Conservation (phyloP, 2,329 filamentous ascomycete genomes). For the Monilinia aucupariae region DNA sequence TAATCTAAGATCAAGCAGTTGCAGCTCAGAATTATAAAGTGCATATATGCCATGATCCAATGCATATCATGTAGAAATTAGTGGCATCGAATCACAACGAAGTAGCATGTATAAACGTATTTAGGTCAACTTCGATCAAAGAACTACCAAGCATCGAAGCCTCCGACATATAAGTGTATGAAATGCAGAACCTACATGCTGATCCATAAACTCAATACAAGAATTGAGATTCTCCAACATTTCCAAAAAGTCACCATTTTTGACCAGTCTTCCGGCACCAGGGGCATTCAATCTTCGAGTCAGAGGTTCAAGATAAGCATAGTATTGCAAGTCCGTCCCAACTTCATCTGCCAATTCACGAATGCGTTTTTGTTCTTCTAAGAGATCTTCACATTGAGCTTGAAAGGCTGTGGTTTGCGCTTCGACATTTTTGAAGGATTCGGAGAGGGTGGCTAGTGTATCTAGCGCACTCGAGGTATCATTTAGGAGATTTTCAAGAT, state of each 20-base stretch:
- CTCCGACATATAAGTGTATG: background rate
- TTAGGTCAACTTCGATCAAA: background rate
- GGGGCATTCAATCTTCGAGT: slow-evolving; percentile 88
- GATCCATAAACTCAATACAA: slow-evolving; percentile 88
- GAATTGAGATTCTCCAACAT: slow-evolving; percentile 84
- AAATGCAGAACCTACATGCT: slow-evolving; percentile 55
- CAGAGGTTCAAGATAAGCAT: slow-evolving; percentile 86
- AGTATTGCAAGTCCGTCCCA: slow-evolving; percentile 87
- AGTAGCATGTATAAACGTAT: background rate
- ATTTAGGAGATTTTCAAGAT: slow-evolving; percentile 71
- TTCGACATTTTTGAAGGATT: slow-evolving; percentile 83
- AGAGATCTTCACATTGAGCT: slow-evolving; percentile 80
- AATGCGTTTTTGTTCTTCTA: slow-evolving; percentile 75
- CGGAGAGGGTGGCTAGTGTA: slow-evolving; percentile 71
- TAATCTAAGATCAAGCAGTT: background rate
- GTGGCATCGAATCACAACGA: background rate
- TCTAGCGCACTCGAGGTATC: slow-evolving; percentile 73
- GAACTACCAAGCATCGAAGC: background rate
- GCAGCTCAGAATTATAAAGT: background rate
- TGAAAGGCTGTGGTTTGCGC: slow-evolving; percentile 89
- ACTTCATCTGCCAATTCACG: slow-evolving; percentile 77
- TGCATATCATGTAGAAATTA: background rate
- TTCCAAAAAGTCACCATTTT: slow-evolving; percentile 77
- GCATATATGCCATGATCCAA: background rate
- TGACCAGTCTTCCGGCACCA: slow-evolving; percentile 78